Conservation (phyloP, 129 eudicot genomes). For the Saussurea involucrata region DNA sequence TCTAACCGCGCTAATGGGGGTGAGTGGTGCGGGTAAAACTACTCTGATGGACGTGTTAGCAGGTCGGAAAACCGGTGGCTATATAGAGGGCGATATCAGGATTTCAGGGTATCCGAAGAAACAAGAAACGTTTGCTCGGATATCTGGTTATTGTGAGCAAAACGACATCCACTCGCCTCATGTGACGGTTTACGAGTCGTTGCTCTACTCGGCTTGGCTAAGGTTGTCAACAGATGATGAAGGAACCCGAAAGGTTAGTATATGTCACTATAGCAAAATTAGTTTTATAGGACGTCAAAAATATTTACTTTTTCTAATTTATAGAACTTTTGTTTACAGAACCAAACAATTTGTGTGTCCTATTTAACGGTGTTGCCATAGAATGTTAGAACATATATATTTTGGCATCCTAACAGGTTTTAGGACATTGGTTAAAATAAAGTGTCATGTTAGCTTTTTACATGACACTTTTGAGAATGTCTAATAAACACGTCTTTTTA, state of each 20-base stretch:
- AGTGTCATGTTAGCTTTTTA: neutral
- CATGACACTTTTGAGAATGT: neutral
- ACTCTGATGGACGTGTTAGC: slow-evolving; percentile 88
- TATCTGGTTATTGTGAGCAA: slow-evolving; percentile 87
- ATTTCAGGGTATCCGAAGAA: slow-evolving; percentile 78
- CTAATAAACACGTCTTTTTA: too few species aligned
- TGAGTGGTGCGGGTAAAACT: slow-evolving; percentile 93
- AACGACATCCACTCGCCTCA: slow-evolving; percentile 83
- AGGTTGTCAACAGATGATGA: slow-evolving; percentile 54
- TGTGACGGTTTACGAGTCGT: slow-evolving; percentile 73
- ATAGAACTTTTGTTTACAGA: too few species aligned
- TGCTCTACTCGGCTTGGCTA: slow-evolving; percentile 79
- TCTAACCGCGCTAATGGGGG: slow-evolving; percentile 88
- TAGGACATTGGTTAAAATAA: neutral
- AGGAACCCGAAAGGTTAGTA: slow-evolving; percentile 53
- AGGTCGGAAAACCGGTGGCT: slow-evolving; percentile 90
- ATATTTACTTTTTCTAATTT: too few species aligned
- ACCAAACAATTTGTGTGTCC: too few species aligned
- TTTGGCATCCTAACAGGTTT: neutral
- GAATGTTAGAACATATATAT: too few species aligned
- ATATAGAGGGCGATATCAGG: slow-evolving; percentile 52
- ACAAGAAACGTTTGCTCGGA: slow-evolving; percentile 80
- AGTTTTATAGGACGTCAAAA: neutral
- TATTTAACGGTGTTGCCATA: too few species aligned
- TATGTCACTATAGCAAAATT: neutral